These are phyloP conservation scores for Lippia alba DNA, from an alignment of 305 asterid species.

Conservation along the genomic window DNA sequence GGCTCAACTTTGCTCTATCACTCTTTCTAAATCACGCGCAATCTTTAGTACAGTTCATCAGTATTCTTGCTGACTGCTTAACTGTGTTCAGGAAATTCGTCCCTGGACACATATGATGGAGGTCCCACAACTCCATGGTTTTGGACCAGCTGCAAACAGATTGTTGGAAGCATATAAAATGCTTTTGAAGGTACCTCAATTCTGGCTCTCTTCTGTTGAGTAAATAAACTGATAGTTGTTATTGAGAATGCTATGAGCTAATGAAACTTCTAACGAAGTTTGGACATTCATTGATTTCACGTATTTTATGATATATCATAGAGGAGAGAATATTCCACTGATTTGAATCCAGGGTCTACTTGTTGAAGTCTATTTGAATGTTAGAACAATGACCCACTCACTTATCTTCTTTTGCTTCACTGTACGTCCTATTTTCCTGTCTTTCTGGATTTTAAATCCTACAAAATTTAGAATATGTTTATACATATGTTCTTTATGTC, in stretches of 20 bases:
- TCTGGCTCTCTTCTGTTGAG: constrained; percentile 15
- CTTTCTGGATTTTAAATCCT: background rate
- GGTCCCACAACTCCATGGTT: constrained; percentile 98
- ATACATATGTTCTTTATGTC: constrained; percentile 18
- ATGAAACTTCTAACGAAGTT: background rate
- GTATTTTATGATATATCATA: constrained; percentile 21
- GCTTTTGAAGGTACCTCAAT: constrained; percentile 84
- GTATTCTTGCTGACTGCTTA: constrained; percentile 31
- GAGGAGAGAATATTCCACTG: background rate
- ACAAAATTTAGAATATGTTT: background rate
- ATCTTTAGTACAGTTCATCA: constrained; percentile 18
- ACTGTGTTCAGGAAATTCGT: constrained; percentile 78
- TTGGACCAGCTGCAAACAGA: constrained; percentile 97
- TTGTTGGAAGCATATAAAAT: constrained; percentile 93
- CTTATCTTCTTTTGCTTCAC: background rate
- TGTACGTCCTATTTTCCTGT: background rate
- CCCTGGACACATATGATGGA: constrained; percentile 99
- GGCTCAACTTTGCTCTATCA: constrained; percentile 17
- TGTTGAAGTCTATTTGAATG: background rate
- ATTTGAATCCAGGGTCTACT: background rate
- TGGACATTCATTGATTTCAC: background rate
- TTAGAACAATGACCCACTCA: too few relatives aligned
- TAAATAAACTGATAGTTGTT: constrained; percentile 29
- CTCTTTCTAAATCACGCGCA: constrained; percentile 3
- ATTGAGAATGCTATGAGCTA: constrained; percentile 25